phyloP scores from a whole-genome alignment of 2,329 filamentous ascomycete genomes.

The Ilyonectria sp. region DNA sequence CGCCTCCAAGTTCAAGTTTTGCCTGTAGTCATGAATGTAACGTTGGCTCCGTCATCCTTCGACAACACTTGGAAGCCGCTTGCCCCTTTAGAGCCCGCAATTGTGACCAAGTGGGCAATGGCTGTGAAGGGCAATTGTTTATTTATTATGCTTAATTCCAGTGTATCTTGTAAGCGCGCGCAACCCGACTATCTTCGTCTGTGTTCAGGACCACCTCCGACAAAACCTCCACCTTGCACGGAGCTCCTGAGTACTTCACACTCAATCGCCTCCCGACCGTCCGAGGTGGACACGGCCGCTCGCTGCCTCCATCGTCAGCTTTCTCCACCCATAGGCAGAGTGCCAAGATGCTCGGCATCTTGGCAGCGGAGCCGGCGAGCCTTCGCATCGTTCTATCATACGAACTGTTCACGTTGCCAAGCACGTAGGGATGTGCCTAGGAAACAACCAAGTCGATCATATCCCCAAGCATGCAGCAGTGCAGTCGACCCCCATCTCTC shows the following conservation, averaged over 20 bases:
- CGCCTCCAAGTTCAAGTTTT: constrained; percentile 1
- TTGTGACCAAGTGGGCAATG: not conserved
- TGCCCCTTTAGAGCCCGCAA: not conserved
- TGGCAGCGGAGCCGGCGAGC: constrained; percentile 38
- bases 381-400: constrained; percentile 10
- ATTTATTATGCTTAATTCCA: constrained; percentile 39
- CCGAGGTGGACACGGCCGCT: constrained; percentile 1
- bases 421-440: constrained; percentile 23
- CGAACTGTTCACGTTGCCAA: constrained; percentile 6
- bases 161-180: constrained; percentile 5
- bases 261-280: not conserved
- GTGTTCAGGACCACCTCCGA: not conserved
- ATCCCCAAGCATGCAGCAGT: constrained; percentile 16
- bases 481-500: not conserved
- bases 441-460: constrained; percentile 40
- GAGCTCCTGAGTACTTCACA: not conserved
- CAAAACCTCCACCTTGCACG: not conserved
- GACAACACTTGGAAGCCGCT: not conserved
- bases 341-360: constrained; percentile 42
- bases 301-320: constrained; percentile 15
- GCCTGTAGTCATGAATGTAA: not conserved
- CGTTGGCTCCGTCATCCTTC: not conserved
- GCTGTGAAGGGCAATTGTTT: constrained; percentile 12
- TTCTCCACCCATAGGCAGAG: constrained; percentile 23
- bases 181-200: not conserved